Evolutionary conservation across 805 yeast genomes (phyloP), one percentile per base, ranked within the genome.

Genomic region (Candida qinlingensis): DNA sequence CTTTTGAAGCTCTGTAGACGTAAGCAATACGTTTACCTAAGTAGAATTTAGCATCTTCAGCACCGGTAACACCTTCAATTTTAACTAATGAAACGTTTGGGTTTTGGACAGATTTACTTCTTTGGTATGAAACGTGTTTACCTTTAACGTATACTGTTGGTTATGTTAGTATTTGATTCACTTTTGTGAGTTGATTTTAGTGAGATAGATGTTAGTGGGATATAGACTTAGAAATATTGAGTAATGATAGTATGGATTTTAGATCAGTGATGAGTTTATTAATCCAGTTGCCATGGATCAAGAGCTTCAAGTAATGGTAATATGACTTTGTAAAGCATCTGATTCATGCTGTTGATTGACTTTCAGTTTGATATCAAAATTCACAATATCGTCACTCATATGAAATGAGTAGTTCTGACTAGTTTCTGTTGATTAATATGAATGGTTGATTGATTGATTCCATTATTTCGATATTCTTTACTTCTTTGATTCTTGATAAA

Each of bases 71-170:
- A 77, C 96, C 96, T 81, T 94, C 99, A 71, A 92, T 85, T 82
- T 94, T 87, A 75, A 94, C 80, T 76, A 94, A 83, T 61, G 99
- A 94, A 67, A 87, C 87, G 81, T 88, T 86, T 76, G 99, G 97
- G 95, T 94, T 88, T 85, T 85, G 90, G 73, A 86, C 88, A 76
- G 83, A 83, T 90, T 94, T 94, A 68, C 97, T 90, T 82, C 99
- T 95, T 84, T 94, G 98, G 96, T 92, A 94, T 69, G 97, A 91
- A 73, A 94, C 75, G 87, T 94, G 99, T 85, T 92, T 94, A 80
- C 98, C 99, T 85, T 92, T 94, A 79, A 94, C 98, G 97, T 94
- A 94, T 81, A 94, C 95, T 87, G 72, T 57, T 38, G 39, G 10
- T 26, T 11, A 34, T 50, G 62, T 58, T 58, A 60, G 61, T 60